These are phyloP conservation scores for Iris pallida DNA, from an alignment of 116 monocot species.

Conservation along the genomic window DNA sequence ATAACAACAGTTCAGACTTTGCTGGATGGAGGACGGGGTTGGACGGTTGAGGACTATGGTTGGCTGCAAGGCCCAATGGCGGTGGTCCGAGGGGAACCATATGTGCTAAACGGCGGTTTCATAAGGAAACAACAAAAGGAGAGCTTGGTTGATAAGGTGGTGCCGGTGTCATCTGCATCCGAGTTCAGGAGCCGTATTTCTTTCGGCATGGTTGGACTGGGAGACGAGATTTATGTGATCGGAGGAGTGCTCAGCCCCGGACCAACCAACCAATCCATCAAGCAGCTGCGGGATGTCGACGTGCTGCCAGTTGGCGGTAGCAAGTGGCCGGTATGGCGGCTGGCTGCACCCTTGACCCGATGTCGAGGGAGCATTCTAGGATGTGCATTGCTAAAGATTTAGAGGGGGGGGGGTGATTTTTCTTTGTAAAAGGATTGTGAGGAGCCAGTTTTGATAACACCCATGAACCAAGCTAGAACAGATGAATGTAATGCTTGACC, in stretches of 20 bases:
- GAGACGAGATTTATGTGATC: constrained; percentile 76
- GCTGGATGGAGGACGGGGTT: constrained; percentile 45
- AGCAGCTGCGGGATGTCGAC: constrained; percentile 82
- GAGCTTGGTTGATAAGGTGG: constrained; percentile 25
- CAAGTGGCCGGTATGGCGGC: constrained; percentile 80
- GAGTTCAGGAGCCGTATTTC: constrained; percentile 88
- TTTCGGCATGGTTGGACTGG: constrained; percentile 84
- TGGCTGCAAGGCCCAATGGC: constrained; percentile 96
- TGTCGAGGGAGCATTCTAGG: constrained; percentile 84
- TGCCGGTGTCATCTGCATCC: constrained; percentile 56
- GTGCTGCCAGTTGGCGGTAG: constrained; percentile 56
- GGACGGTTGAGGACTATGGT: constrained; percentile 67
- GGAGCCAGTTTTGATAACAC: too few species aligned
- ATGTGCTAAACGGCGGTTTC: constrained; percentile 65
- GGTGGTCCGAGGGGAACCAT: constrained; percentile 51
- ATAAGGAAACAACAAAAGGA: constrained; percentile 54
- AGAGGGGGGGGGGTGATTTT: too few species aligned
- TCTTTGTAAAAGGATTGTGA: too few species aligned
- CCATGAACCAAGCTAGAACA: too few species aligned
- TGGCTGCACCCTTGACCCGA: constrained; percentile 63
- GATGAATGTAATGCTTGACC: too few species aligned
- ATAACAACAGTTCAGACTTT: constrained; percentile 82
- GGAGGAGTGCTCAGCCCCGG: constrained; percentile 93
- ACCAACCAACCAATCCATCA: constrained; percentile 79
- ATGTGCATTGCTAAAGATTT: constrained; percentile 72